Conservation (phyloP, 352 stramenopile species). For the Aphanomyces stellatus region DNA sequence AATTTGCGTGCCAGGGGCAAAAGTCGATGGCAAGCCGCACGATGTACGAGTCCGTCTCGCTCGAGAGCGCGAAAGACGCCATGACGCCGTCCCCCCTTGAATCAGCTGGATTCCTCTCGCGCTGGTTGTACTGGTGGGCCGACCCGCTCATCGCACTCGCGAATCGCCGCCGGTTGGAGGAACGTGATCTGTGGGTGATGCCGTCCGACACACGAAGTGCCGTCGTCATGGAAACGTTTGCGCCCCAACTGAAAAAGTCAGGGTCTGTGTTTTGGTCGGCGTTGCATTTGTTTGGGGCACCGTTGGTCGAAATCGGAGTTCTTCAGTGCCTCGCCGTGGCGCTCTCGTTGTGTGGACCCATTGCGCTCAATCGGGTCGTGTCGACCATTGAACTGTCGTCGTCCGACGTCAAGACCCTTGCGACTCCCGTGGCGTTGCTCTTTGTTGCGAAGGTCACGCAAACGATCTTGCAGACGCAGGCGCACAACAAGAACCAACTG, state of each 20-base stretch:
- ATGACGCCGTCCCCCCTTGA: neutral
- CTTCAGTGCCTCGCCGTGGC: neutral
- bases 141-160: neutral
- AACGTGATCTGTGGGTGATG: neutral
- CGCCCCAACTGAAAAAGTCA: neutral
- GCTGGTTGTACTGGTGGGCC: neutral
- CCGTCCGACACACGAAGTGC: neutral
- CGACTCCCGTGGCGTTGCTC: slow-evolving; percentile 27
- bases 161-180: neutral
- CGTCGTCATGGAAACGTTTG: neutral
- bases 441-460: slow-evolving; percentile 29
- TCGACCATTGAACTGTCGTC: slow-evolving; percentile 25
- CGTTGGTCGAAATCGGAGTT: neutral
- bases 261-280: neutral
- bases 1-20: no score
- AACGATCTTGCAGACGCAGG: slow-evolving; percentile 25
- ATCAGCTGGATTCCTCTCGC: neutral
- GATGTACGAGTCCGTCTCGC: neutral
- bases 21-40: neutral
- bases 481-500: slow-evolving; percentile 23
- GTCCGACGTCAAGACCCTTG: slow-evolving; percentile 22
- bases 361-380: slow-evolving; percentile 22
- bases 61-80: neutral
- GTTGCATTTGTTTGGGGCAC: neutral
- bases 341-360: neutral